A percentile compares a stretch with the other conserved stretches of the same genome.
These are phyloP conservation scores for Helenozyma rhizophorensis DNA, from an alignment of 805 yeast genomes.

Conservation along the genomic window DNA sequence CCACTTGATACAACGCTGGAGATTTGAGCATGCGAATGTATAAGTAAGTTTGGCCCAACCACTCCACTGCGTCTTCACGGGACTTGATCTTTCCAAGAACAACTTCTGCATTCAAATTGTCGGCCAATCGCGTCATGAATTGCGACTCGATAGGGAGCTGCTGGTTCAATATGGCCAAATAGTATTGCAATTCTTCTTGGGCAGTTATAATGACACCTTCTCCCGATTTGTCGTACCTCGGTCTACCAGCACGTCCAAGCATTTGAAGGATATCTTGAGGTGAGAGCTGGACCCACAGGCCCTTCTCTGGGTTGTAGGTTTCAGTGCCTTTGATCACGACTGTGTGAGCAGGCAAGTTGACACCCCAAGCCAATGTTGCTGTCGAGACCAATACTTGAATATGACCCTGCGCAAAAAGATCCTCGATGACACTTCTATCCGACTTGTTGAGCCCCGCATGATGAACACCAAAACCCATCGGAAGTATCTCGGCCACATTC, in stretches of 20 bases:
- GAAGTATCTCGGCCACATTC: slow-evolving; percentile 55
- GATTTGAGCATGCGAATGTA: slow-evolving; percentile 72
- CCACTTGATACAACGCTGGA: slow-evolving; percentile 73
- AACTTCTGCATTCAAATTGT: slow-evolving; percentile 81
- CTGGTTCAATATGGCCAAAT: slow-evolving; percentile 84
- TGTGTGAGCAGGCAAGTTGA: slow-evolving; percentile 74
- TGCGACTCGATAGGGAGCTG: slow-evolving; percentile 93
- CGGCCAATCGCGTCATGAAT: slow-evolving; percentile 64
- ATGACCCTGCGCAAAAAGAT: slow-evolving; percentile 82
- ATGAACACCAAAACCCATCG: slow-evolving; percentile 80
- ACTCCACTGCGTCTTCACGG: slow-evolving; percentile 64
- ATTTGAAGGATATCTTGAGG: slow-evolving; percentile 94
- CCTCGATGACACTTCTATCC: slow-evolving; percentile 79
- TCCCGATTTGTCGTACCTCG: slow-evolving; percentile 87
- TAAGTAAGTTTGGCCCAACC: slow-evolving; percentile 79
- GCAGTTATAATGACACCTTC: slow-evolving; percentile 91
- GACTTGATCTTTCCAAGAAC: slow-evolving; percentile 63
- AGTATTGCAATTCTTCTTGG: slow-evolving; percentile 80
- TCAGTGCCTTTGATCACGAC: slow-evolving; percentile 91
- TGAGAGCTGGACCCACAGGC: slow-evolving; percentile 85
- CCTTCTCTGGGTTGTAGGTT: slow-evolving; percentile 85
- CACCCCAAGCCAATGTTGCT: slow-evolving; percentile 87
- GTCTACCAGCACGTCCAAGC: slow-evolving; percentile 99
- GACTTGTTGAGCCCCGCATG: slow-evolving; percentile 80
- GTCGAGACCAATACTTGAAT: slow-evolving; percentile 77